Base-by-base conservation (phyloP, 202 grass and related monocot genomes). In the Dendrocalamus latiflorus region DNA sequence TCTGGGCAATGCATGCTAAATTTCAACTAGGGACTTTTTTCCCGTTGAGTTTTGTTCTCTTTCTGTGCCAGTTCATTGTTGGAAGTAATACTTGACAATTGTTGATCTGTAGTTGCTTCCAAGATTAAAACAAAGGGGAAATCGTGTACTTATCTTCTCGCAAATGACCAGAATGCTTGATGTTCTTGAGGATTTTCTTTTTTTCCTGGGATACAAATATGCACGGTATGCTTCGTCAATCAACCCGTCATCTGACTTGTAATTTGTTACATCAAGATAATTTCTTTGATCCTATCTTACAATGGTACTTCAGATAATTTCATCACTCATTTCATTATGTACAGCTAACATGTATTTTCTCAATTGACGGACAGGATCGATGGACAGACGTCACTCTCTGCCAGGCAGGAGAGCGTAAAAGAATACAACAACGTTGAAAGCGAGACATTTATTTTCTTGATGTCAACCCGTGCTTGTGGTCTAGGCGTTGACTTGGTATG, bases 101-200 rank as follows among this genome's bases (percentile, higher is more conserved):
- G 21, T 34, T 49, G 12, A 26, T 61, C 13, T 72, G 14, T 81
- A 91, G 89, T 78, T 94, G 60, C 87, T 94, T 69, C 84, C 92
- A 49, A 91, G 55, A 85, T 84, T 91, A 68, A 94, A 89, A 84
- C 86, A 91, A 74, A 89, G 92, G 75, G 84, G 77, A 41, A 85
- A 94, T 61, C 86, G 84, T 45, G 89, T 94, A 20, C 50, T 94
- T 22, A 91, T 94, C 30, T 94, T 94, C 76, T 91, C 92, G 0
- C 92, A 94, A 65, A 94, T 89, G 89, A 91, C 77, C 53, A 81
- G 21, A 16, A 94, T 91, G 92, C 89, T 94, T 81, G 84, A 94
- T 74, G 80, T 91, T 74, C 80, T 91, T 0, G 89, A 94, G 73
- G 92, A 88, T 65, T 87, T 91, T 42, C 59, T 94, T 55, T 72